Evolutionary conservation across 2,329 filamentous ascomycete genomes (phyloP), one percentile per base, ranked within the genome.

Genomic region (Chaetomiaceae sp.): DNA sequence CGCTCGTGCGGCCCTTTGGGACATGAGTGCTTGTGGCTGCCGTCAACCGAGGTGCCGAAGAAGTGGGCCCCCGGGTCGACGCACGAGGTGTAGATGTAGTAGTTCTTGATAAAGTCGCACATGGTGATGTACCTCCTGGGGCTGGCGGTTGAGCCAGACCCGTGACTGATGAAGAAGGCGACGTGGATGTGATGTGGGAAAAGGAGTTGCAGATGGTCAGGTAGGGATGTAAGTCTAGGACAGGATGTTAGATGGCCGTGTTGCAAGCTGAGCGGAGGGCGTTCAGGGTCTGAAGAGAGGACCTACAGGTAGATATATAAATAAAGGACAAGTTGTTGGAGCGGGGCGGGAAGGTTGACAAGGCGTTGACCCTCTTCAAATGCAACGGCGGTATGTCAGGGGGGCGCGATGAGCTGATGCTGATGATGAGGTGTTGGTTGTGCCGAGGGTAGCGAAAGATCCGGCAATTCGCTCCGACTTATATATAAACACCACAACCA

Each of bases 31-130:
- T 81, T 76, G 56, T 74, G 75, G 63, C 73, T 79, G 50, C 84
- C 85, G 60, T 89, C 86, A 46, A 84, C 73, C 1, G 81, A 81
- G 2, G 83, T 87, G 57, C 79, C 76, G 66, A 86, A 84, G 68
- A 87, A 88, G 66, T 89, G 86, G 14, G 78, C 74, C 35, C 80
- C 81, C 0, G 85, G 85, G 62, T 88, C 83, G 50, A 76, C 68
- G 63, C 86, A 89, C 38, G 79, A 76, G 51, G 82, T 83, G 70
- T 88, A 89, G 66, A 89, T 83, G 69, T 87, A 88, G 66, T 85
- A 89, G 68, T 87, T 87, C 62, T 85, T 86, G 62, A 82, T 85
- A 63, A 84, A 87, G 65, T 81, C 74, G 64, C 78, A 82, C 78
- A 82, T 71, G 62, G 48, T 52, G 45, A 33, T 19, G 37, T 34